Base-by-base conservation (phyloP, 139 green algal species). In the Coelastrella sp. region DNA sequence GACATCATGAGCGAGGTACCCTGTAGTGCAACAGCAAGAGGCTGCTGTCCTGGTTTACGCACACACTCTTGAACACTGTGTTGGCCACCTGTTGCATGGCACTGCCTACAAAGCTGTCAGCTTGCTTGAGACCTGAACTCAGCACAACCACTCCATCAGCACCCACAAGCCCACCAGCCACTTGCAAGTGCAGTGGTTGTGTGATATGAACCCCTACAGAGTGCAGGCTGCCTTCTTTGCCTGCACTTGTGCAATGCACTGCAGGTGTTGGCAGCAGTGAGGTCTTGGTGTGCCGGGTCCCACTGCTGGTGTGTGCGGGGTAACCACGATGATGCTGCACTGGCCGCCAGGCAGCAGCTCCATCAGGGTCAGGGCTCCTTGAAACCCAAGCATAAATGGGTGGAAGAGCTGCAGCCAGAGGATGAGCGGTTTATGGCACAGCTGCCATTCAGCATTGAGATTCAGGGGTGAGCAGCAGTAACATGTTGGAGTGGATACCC, bases 271-370 rank as follows among this genome's bases (percentile, higher is more conserved):
- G 66, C 82, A 61, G 19, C 82, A 20, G 82, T 87, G 14, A 24
- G 82, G 8, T 15, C 15, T 10, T 78, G 61, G 63, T 87, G 61
- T 20, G 12, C 8, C 12, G 14, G 25, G 15, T 22, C 19, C 63
- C 25, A 87, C 63, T n/a, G 15, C 27, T 87, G 82, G 82, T 68
- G 24, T 25, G 82, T 87, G 7, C 63, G 82, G 5, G 82, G 82
- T 24, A 87, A 87, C 63, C 82, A 87, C 35, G 82, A 87, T 65
- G 82, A 87, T 17, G 63, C 82, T 78, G 82, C 82, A 19, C 63
- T 87, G 14, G 82, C 82, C 76, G 82, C 82, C 27, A 63, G 63
- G 10, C 7, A 57, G 15, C 63, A 87, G 5, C n/a, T 74, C 8
- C 6, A 60, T 12, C 14, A 61, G 12, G 24, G 66, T 6, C 7